Conservation (phyloP, 768 basidiomycete species). For the Agaricus sinodeliciosus region DNA sequence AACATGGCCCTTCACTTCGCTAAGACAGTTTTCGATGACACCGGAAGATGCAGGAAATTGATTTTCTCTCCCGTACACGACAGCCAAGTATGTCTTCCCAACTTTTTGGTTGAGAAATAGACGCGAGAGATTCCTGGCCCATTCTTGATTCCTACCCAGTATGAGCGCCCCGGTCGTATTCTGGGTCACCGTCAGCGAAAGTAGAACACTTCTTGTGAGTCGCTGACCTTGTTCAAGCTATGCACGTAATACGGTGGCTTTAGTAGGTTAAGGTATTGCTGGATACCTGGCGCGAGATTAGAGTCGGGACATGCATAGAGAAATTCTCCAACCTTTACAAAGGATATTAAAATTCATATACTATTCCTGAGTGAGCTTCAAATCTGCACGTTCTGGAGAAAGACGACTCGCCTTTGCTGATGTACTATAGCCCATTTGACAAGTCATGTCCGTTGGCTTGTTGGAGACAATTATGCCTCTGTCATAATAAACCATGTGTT, state of each 20-base stretch:
- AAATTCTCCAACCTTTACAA: slow-evolving; percentile 23
- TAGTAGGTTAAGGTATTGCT: slow-evolving; percentile 15
- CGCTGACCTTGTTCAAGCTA: slow-evolving; percentile 56
- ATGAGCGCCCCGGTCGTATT: slow-evolving; percentile 56
- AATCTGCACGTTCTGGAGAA: neutral
- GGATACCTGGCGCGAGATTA: slow-evolving; percentile 16
- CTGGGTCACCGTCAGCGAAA: slow-evolving; percentile 22
- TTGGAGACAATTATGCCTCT: slow-evolving; percentile 47
- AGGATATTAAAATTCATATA: slow-evolving; percentile 26
- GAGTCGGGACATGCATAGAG: neutral
- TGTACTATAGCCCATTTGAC: slow-evolving; percentile 32
- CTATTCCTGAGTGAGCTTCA: slow-evolving; percentile 9
- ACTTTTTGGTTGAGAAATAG: slow-evolving; percentile 46
- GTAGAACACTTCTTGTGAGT: neutral
- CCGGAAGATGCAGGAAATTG: slow-evolving; percentile 35
- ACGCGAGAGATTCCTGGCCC: slow-evolving; percentile 43
- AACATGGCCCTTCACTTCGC: slow-evolving; percentile 41
- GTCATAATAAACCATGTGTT: slow-evolving; percentile 42
- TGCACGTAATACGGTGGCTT: slow-evolving; percentile 44
- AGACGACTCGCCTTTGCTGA: slow-evolving; percentile 14
- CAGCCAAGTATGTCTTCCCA: slow-evolving; percentile 56
- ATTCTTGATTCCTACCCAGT: slow-evolving; percentile 38
- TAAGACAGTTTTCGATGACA: slow-evolving; percentile 35
- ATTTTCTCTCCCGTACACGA: slow-evolving; percentile 47
- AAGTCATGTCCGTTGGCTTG: slow-evolving; percentile 54